Conservation (phyloP, 345 rosid genomes). For the Carallia pectinifolia region DNA sequence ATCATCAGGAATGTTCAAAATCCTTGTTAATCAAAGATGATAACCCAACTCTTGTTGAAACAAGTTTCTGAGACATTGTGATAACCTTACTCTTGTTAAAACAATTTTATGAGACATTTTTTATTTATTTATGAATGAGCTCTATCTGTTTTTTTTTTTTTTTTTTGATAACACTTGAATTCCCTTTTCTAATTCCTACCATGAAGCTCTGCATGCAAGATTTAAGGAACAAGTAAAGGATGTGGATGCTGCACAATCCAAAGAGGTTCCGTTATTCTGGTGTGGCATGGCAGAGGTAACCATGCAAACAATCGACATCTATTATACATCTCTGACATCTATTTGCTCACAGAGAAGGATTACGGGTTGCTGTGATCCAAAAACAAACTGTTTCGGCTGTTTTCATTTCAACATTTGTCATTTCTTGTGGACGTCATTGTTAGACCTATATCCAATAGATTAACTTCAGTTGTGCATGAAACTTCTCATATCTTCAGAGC, state of each 20-base stretch:
- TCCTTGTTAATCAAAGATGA: no score
- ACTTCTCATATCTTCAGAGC: conserved; percentile 32
- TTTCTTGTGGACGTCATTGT: no score
- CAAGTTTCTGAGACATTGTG: not conserved
- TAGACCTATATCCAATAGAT: not conserved
- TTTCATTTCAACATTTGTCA: no score
- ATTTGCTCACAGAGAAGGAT: not conserved
- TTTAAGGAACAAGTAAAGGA: conserved; percentile 69
- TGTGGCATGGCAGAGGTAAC: conserved; percentile 88
- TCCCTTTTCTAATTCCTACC: conserved; percentile 5
- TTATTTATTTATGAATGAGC: not conserved
- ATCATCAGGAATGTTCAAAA: no score
- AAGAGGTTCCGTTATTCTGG: conserved; percentile 73
- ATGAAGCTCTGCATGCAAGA: conserved; percentile 55
- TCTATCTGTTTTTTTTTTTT: not conserved
- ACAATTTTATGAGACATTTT: not conserved
- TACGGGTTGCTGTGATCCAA: no score
- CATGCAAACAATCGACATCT: conserved; percentile 6
- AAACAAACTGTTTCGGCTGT: no score
- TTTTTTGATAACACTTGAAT: conserved; percentile 1
- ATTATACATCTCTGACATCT: not conserved
- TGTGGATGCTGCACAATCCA: conserved; percentile 61
- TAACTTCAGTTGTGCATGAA: not conserved
- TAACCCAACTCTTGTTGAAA: no score
- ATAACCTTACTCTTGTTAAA: no score